phyloP scores from a whole-genome alignment of 371 early-diverging fungal genomes.

The Conidiobolus incongruus region DNA sequence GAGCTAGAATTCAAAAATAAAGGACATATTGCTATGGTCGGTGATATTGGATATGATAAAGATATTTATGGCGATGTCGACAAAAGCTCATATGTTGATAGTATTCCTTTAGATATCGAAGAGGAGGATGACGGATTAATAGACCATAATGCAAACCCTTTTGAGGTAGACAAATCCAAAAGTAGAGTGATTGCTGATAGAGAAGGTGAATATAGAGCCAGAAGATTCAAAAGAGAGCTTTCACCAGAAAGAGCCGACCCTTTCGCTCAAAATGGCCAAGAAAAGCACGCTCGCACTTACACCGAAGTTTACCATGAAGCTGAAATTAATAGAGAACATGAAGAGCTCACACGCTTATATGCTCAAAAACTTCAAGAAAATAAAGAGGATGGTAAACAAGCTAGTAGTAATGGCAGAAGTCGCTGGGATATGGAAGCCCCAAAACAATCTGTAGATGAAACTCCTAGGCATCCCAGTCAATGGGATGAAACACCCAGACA shows the following conservation, averaged over 20 bases:
- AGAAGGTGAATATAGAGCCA: conserved; percentile 68
- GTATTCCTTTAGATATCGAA: conserved; percentile 27
- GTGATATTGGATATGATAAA: conserved; percentile 45
- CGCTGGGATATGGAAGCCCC: conserved; percentile 80
- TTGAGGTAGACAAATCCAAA: conserved; percentile 18
- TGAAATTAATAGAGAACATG: conserved; percentile 65
- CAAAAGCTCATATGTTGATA: conserved; percentile 45
- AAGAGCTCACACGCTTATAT: conserved; percentile 34
- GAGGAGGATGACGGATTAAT: conserved; percentile 24
- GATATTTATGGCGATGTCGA: conserved; percentile 46
- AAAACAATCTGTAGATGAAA: conserved; percentile 20
- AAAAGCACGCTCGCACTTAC: conserved; percentile 24
- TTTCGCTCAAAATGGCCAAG: conserved; percentile 23
- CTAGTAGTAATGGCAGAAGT: conserved; percentile 29
- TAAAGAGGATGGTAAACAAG: conserved; percentile 15
- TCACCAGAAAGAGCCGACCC: conserved; percentile 77
- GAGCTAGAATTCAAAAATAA: conserved; percentile 9
- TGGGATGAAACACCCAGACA: conserved; percentile 34
- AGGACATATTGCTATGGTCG: conserved; percentile 23
- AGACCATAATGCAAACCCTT: conserved; percentile 37
- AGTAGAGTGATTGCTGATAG: conserved; percentile 54
- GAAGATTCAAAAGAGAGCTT: conserved; percentile 50
- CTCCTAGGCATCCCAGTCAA: too few relatives aligned
- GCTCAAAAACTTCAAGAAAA: conserved; percentile 41
- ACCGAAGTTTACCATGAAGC: conserved; percentile 67